Conservation (phyloP, 1,139 yeast species). For the Kluyveromyces sp. region DNA sequence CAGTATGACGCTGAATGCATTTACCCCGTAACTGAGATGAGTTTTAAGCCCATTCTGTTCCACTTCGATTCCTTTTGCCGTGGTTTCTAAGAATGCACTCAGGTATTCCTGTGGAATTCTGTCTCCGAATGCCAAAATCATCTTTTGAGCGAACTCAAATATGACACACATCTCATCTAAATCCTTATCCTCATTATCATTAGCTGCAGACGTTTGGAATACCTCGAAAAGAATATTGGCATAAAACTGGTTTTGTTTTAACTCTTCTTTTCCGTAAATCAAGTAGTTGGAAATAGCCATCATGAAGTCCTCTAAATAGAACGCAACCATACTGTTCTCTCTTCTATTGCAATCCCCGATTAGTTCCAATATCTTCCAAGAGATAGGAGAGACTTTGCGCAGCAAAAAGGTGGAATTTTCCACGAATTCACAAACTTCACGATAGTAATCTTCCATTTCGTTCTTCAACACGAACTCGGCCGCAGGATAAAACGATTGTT, state of each 20-base stretch:
- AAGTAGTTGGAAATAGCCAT: slow-evolving; percentile 73
- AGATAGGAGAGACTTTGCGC: slow-evolving; percentile 60
- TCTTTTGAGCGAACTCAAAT: slow-evolving; percentile 31
- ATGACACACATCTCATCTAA: slow-evolving; percentile 30
- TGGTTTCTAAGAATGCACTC: slow-evolving; percentile 23
- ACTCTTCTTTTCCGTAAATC: slow-evolving; percentile 57
- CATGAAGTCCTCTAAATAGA: slow-evolving; percentile 69
- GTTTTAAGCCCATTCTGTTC: slow-evolving; percentile 29
- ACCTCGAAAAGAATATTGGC: slow-evolving; percentile 27
- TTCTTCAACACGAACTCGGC: slow-evolving; percentile 59
- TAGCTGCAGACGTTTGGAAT: slow-evolving; percentile 25
- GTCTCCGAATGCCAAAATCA: slow-evolving; percentile 31
- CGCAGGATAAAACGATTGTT: slow-evolving; percentile 67
- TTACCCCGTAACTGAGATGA: slow-evolving; percentile 44
- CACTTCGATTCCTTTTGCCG: slow-evolving; percentile 25
- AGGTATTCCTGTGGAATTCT: slow-evolving; percentile 24
- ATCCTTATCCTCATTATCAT: slow-evolving; percentile 31
- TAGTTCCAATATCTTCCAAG: slow-evolving; percentile 67
- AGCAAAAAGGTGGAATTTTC: slow-evolving; percentile 79
- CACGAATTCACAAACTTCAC: slow-evolving; percentile 76
- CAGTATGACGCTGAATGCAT: slow-evolving; percentile 59
- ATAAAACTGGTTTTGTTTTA: slow-evolving; percentile 35
- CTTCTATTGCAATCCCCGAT: slow-evolving; percentile 48
- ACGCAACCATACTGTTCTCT: slow-evolving; percentile 43
- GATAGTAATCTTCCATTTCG: slow-evolving; percentile 68